Evolutionary conservation across 345 rosid species (phyloP), one percentile per base, ranked within the genome.

Genomic region (Arabis alpina): DNA sequence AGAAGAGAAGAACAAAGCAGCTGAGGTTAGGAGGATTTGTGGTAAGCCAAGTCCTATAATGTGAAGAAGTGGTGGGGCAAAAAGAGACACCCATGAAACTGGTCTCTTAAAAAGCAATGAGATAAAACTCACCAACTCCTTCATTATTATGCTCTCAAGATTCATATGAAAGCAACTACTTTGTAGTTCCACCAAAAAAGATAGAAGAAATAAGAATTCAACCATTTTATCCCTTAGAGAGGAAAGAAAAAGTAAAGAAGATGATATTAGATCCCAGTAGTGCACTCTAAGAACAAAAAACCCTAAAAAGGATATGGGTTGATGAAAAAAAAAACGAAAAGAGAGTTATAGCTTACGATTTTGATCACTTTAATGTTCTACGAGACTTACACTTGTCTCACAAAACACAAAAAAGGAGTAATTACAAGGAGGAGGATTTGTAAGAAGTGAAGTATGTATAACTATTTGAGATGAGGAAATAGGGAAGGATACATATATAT

Each of bases 41-140:
- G 55, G 64, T 64, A 78, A 75, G 6, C 83, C 80, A 50, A 63
- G 75, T 42, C 78, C 76, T 16, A 77, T n/a, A 55, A 75, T 54
- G 66, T 52, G 37, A 61, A 78, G 56, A 66, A 81, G 66, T 60
- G 67, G 50, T 53, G 75, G 74, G 28, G 52, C 78, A 48, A 76
- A 59, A 73, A 60, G 50, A 63, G 72, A 67, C 32, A 81, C 51
- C 83, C 80, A 75, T 57, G 80, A 54, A 34, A 72, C 8, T 47
- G 81, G 80, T 42, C 27, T 82, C 71, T 76, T 76, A 61, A 67
- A 65, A 70, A 79, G 71, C 47, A 77, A 50, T 34, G 68, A 64
- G 36, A 73, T 42, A 61, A 57, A 73, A 68, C 63, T 70, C 76
- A 79, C 72, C 50, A 60, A 69, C 62, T 56, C 68, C 10, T 76